Evolutionary conservation across 1,139 yeast species (phyloP).

Genomic region (Taphrina populina): DNA sequence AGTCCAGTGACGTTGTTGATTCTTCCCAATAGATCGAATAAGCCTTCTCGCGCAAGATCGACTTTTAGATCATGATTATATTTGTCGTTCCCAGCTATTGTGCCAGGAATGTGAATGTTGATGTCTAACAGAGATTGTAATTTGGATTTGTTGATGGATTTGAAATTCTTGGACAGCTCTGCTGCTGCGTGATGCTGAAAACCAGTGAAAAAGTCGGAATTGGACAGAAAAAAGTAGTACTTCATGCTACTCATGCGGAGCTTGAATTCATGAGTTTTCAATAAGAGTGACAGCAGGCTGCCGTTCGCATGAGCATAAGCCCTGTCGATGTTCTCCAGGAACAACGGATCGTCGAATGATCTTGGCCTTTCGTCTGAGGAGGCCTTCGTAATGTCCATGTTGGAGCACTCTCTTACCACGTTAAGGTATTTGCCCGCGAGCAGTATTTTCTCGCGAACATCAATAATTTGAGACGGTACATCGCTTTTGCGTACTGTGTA

Average conservation of each 20-base stretch:
- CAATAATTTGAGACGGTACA: constrained; percentile 62
- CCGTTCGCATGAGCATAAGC: constrained; percentile 71
- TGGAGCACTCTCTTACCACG: constrained; percentile 63
- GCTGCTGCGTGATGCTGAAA: constrained; percentile 49
- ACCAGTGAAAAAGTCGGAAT: constrained; percentile 52
- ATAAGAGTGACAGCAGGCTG: constrained; percentile 58
- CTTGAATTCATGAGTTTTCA: constrained; percentile 60
- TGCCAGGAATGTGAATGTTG: constrained; percentile 49
- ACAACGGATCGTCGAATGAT: constrained; percentile 33
- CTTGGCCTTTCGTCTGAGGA: constrained; percentile 40
- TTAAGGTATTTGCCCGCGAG: constrained; percentile 83
- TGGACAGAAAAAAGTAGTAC: constrained; percentile 59
- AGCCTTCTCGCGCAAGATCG: constrained; percentile 43
- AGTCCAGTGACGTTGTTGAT: constrained; percentile 64
- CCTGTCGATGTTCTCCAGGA: constrained; percentile 53
- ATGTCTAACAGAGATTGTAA: constrained; percentile 49
- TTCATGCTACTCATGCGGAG: constrained; percentile 46
- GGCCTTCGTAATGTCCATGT: constrained; percentile 42
- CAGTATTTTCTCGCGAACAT: constrained; percentile 60
- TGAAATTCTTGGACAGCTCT: constrained; percentile 49
- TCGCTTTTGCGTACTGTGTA: constrained; percentile 76
- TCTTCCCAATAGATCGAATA: constrained; percentile 62
- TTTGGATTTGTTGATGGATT: constrained; percentile 47
- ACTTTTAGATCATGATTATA: constrained; percentile 47
- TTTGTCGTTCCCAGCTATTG: constrained; percentile 47